Evolutionary conservation across 768 basidiomycete species (phyloP).

Genomic region (Rossbeevera mucosa): DNA sequence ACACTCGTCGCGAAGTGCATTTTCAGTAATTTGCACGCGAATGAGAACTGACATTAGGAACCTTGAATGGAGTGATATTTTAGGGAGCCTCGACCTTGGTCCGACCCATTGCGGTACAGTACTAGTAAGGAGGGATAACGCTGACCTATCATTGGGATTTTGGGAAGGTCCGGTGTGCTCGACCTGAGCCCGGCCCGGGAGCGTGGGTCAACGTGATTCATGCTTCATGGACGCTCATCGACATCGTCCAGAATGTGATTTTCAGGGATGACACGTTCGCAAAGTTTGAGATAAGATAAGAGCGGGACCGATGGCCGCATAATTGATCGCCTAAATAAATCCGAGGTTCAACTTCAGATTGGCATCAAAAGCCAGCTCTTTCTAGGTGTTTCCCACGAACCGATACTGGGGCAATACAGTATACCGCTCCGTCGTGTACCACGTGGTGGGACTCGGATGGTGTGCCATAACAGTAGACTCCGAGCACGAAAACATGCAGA

Average conservation of each 20-base stretch:
- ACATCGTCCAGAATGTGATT: background rate
- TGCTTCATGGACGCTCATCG: background rate
- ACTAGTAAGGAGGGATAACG: too few species aligned
- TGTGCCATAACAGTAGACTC: background rate
- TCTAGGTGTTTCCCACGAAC: background rate
- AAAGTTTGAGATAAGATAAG: background rate
- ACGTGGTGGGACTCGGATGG: background rate
- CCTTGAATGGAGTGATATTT: too few species aligned
- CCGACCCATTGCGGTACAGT: too few species aligned
- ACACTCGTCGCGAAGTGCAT: background rate
- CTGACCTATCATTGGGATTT: background rate
- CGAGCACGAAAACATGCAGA: background rate
- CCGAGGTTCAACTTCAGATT: background rate
- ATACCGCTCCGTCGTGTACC: background rate
- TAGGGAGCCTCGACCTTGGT: too few species aligned
- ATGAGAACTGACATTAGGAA: background rate
- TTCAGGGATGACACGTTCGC: background rate
- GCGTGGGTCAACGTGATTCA: background rate
- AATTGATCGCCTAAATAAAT: background rate
- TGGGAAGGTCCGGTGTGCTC: background rate
- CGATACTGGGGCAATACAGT: background rate
- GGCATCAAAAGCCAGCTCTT: background rate
- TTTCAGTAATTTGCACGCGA: background rate
- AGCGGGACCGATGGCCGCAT: background rate
- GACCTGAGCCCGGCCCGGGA: background rate